phyloP scores from a whole-genome alignment of 169 alveolate genomes.

The Cryptosporidium ubiquitum region DNA sequence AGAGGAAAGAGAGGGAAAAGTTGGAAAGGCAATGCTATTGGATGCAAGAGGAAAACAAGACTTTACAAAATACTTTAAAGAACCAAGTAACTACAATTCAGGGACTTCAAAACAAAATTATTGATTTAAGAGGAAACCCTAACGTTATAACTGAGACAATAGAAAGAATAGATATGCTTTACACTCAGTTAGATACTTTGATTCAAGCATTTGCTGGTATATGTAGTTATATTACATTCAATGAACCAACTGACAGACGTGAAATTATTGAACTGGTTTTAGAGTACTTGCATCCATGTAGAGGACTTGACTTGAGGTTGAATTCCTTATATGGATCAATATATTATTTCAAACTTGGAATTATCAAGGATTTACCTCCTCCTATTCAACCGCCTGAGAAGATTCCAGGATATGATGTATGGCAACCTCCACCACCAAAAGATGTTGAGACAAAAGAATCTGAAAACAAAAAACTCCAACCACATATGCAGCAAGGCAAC shows the following conservation, averaged over 20 bases:
- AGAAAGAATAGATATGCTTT: constrained; percentile 84
- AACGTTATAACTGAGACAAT: constrained; percentile 84
- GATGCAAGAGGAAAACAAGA: constrained; percentile 81
- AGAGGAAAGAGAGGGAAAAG: constrained; percentile 82
- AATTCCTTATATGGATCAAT: constrained; percentile 85
- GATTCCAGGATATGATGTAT: constrained; percentile 71
- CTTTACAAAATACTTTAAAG: constrained; percentile 78
- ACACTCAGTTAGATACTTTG: constrained; percentile 86
- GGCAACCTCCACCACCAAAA: constrained; percentile 62
- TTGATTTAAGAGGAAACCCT: constrained; percentile 83
- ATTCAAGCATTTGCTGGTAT: constrained; percentile 89
- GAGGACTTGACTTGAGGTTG: constrained; percentile 86
- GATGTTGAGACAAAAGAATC: not conserved
- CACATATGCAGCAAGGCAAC: constrained; percentile 58
- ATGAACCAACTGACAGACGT: constrained; percentile 76
- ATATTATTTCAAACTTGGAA: constrained; percentile 76
- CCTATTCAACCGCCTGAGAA: constrained; percentile 69
- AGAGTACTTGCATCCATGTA: constrained; percentile 87
- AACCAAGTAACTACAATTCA: constrained; percentile 78
- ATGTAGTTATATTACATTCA: constrained; percentile 85
- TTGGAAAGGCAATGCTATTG: constrained; percentile 82
- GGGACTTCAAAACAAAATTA: constrained; percentile 81
- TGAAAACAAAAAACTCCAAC: constrained; percentile 12
- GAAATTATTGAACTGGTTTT: constrained; percentile 81
- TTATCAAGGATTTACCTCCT: constrained; percentile 62